Evolutionary conservation across 768 basidiomycete species (phyloP).

Genomic region (Serendipita sp.): DNA sequence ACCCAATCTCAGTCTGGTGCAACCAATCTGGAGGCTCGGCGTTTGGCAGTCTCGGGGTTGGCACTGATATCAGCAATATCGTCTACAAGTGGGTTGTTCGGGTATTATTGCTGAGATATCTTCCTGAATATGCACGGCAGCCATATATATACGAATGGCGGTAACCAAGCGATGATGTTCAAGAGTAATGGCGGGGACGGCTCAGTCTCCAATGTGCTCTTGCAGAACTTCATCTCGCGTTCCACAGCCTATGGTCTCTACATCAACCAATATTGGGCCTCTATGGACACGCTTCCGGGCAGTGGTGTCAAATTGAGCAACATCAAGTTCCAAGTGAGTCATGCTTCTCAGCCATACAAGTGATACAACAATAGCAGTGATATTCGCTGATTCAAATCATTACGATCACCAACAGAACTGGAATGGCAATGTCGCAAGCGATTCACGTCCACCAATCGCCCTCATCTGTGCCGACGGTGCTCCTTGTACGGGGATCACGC

Average conservation of each 20-base stretch:
- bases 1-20: constrained; percentile 17
- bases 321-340: constrained; percentile 18
- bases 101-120: background rate
- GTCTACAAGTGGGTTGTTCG: constrained; percentile 3
- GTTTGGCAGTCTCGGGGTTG: background rate
- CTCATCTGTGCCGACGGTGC: constrained; percentile 18
- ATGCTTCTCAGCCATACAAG: background rate
- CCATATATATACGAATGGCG: constrained; percentile 15
- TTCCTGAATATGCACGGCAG: background rate
- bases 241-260: constrained; percentile 20
- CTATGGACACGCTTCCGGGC: constrained; percentile 14
- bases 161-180: constrained; percentile 22
- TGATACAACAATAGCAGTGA: background rate
- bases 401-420: constrained; percentile 15
- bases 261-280: constrained; percentile 20
- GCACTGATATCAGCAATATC: constrained; percentile 1
- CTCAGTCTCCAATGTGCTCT: constrained; percentile 18
- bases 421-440: constrained; percentile 18
- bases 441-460: constrained; percentile 17
- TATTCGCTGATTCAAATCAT: background rate
- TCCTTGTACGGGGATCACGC: constrained; percentile 17
- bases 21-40: constrained; percentile 13
- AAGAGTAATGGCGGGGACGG: constrained; percentile 16
- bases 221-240: constrained; percentile 19
- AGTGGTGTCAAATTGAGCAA: constrained; percentile 18